Conservation (phyloP, 768 basidiomycete species). For the Auricularia cornea region DNA sequence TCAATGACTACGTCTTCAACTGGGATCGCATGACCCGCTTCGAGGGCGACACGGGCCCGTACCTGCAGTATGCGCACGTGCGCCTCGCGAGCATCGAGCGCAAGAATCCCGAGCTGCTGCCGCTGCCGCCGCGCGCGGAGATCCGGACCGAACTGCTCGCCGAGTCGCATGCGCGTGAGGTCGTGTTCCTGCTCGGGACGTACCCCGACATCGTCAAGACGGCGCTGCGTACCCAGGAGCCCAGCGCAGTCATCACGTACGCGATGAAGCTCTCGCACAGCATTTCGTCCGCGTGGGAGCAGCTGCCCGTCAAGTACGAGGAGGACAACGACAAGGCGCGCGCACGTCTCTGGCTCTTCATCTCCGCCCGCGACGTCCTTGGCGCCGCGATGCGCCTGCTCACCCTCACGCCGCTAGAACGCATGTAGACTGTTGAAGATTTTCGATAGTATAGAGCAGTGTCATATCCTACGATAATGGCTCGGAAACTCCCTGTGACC, state of each 20-base stretch:
- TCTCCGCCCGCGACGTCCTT: constrained; percentile 37
- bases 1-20: constrained; percentile 39
- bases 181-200: constrained; percentile 33
- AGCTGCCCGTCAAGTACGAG: constrained; percentile 29
- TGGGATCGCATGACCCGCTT: constrained; percentile 41
- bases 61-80: constrained; percentile 48
- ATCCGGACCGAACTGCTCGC: constrained; percentile 32
- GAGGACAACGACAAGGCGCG: constrained; percentile 23
- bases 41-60: constrained; percentile 41
- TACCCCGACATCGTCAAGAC: constrained; percentile 38
- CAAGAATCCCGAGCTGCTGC: constrained; percentile 37
- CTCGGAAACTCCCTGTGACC: too few species aligned
- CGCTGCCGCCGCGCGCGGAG: constrained; percentile 16
- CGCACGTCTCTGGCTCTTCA: constrained; percentile 38
- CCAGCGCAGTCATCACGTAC: constrained; percentile 34
- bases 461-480: too few species aligned
- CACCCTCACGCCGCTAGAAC: constrained; percentile 38
- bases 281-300: constrained; percentile 37
- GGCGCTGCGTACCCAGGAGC: constrained; percentile 32
- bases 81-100: constrained; percentile 42
- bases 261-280: too few species aligned
- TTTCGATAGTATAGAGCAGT: too few species aligned
- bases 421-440: too few species aligned
- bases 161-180: constrained; percentile 37
- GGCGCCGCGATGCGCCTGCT: constrained; percentile 36